Conservation (phyloP, 257 asterid genomes). For the Thymus quinquecostatus region DNA sequence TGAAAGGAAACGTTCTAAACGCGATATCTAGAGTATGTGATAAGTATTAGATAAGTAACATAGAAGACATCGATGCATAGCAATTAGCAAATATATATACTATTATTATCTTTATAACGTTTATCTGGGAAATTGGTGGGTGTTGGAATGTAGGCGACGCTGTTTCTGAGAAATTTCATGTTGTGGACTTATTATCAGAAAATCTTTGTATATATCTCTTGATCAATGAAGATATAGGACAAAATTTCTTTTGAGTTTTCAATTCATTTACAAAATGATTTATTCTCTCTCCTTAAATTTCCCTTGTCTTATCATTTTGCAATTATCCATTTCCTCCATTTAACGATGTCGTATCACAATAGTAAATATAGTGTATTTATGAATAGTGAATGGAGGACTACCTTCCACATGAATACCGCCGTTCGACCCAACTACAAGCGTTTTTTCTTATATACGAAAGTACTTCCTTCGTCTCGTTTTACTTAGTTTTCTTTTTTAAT, state of each 20-base stretch:
- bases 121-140: background rate
- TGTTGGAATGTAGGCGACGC: background rate
- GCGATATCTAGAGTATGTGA: background rate
- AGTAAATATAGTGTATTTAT: too few species aligned
- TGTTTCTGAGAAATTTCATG: slow-evolving; percentile 20
- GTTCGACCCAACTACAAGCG: too few species aligned
- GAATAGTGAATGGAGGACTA: too few species aligned
- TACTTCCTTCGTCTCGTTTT: too few species aligned
- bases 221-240: background rate
- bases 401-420: too few species aligned
- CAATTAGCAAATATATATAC: too few species aligned
- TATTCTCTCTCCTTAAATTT: too few species aligned
- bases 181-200: background rate
- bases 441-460: too few species aligned
- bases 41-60: background rate
- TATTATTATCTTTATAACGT: background rate
- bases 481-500: too few species aligned
- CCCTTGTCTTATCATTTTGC: background rate
- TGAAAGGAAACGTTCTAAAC: too few species aligned
- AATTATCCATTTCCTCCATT: too few species aligned
- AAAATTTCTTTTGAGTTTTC: background rate
- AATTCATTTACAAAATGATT: background rate
- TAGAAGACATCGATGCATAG: background rate
- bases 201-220: background rate
- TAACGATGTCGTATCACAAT: too few species aligned